phyloP scores from a whole-genome alignment of 2,329 filamentous ascomycete genomes.

The Fusarium sp. region DNA sequence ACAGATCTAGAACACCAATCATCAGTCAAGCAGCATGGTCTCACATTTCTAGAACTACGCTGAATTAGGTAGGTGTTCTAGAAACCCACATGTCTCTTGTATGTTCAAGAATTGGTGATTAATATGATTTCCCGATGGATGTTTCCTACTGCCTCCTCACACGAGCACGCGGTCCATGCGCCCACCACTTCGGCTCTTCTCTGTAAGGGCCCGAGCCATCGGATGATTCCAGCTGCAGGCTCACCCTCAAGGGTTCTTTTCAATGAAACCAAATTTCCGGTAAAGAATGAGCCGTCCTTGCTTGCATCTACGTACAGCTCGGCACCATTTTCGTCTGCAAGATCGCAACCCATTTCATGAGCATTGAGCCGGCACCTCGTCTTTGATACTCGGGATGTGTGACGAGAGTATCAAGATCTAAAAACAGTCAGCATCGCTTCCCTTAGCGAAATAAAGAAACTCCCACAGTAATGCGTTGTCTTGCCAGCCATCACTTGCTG shows the following conservation, averaged over 20 bases:
- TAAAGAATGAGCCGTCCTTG: conserved; percentile 1
- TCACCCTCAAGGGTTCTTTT: background rate
- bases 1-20: background rate
- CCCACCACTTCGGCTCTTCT: background rate
- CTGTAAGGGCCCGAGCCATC: background rate
- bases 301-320: conserved; percentile 34
- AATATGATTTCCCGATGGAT: too few relatives aligned
- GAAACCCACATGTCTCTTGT: background rate
- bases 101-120: background rate
- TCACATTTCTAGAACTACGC: background rate
- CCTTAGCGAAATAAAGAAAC: background rate
- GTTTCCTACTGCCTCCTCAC: background rate
- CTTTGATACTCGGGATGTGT: conserved; percentile 36
- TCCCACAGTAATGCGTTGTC: background rate
- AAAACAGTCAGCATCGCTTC: background rate
- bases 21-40: background rate
- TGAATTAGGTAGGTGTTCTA: background rate
- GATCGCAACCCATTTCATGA: conserved; percentile 32
- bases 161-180: background rate
- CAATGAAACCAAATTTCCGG: conserved; percentile 6
- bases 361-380: conserved; percentile 30
- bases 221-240: background rate
- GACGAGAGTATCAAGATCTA: conserved; percentile 32
- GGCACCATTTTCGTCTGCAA: conserved; percentile 25
- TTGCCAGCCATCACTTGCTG: conserved; percentile 2